phyloP scores from a whole-genome alignment of 352 stramenopile genomes.

The Phytophthora chlamydospora region DNA sequence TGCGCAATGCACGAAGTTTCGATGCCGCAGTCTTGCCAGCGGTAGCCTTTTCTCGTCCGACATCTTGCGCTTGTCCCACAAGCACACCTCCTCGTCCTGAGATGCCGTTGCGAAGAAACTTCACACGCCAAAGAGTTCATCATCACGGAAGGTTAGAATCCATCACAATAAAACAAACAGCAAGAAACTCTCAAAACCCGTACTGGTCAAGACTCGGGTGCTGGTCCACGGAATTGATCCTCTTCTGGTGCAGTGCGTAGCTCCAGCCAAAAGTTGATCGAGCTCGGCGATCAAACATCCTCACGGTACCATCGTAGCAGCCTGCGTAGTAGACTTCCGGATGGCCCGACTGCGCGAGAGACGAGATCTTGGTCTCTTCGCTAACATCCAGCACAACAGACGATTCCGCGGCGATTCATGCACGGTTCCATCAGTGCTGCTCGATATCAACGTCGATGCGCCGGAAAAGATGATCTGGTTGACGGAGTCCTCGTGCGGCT shows the following conservation, averaged over 20 bases:
- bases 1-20: slow-evolving; percentile 65
- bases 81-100: slow-evolving; percentile 60
- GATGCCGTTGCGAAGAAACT: slow-evolving; percentile 75
- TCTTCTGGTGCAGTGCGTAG: slow-evolving; percentile 62
- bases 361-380: slow-evolving; percentile 51
- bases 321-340: slow-evolving; percentile 46
- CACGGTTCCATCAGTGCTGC: slow-evolving; percentile 67
- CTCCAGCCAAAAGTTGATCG: slow-evolving; percentile 9
- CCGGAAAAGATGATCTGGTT: slow-evolving; percentile 65
- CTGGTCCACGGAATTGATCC: slow-evolving; percentile 74
- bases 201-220: slow-evolving; percentile 63
- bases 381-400: slow-evolving; percentile 46
- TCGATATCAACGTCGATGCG: slow-evolving; percentile 57
- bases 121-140: slow-evolving; percentile 1
- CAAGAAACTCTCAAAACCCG: slow-evolving; percentile 14
- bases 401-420: slow-evolving; percentile 51
- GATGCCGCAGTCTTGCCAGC: slow-evolving; percentile 54
- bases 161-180: neutral
- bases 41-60: slow-evolving; percentile 34
- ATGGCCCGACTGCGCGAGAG: slow-evolving; percentile 33
- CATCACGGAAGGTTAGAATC: neutral
- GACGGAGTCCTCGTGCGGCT: slow-evolving; percentile 53
- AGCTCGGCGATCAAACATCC: slow-evolving; percentile 49
- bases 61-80: slow-evolving; percentile 75
- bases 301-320: slow-evolving; percentile 57